A percentile compares a stretch with the other conserved stretches of the same genome.
Conservation (phyloP, 495 filamentous ascomycete genomes). For the Lasiosphaeria ovina region DNA sequence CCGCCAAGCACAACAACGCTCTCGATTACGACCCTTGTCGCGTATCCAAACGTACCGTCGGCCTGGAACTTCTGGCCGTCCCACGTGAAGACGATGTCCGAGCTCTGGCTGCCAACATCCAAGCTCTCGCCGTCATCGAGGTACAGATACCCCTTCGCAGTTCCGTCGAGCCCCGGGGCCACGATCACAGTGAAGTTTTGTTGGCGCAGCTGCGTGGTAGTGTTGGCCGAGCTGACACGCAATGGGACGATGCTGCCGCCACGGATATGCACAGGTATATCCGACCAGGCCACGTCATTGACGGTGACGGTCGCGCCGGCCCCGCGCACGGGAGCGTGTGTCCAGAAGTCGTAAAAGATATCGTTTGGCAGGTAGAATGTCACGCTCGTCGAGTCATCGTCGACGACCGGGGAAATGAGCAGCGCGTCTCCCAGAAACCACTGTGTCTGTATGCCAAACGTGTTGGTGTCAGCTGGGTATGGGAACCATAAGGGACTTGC, state of each 20-base stretch:
- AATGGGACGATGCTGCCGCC: conserved; percentile 66
- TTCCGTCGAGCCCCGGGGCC: conserved; percentile 51
- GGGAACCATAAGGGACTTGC: conserved; percentile 67
- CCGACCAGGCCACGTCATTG: conserved; percentile 52
- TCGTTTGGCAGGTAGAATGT: conserved; percentile 68
- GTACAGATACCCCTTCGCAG: conserved; percentile 48
- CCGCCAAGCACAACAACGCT: conserved; percentile 55
- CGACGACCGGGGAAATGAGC: conserved; percentile 68
- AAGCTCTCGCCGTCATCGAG: conserved; percentile 60
- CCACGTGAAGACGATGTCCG: conserved; percentile 55
- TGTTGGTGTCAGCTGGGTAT: conserved; percentile 64
- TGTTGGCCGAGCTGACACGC: conserved; percentile 59
- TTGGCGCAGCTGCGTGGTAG: conserved; percentile 64
- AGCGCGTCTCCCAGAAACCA: conserved; percentile 71
- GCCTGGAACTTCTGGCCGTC: conserved; percentile 43
- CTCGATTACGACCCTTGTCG: conserved; percentile 48
- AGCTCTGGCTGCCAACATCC: conserved; percentile 30
- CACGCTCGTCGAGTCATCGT: conserved; percentile 59
- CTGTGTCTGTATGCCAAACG: conserved; percentile 60
- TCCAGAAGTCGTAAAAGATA: conserved; percentile 77
- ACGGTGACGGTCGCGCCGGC: conserved; percentile 50
- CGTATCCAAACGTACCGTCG: conserved; percentile 54
- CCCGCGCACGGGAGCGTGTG: conserved; percentile 54
- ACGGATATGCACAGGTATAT: conserved; percentile 73
- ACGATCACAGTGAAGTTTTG: conserved; percentile 70